A percentile compares a stretch with the other conserved stretches of the same genome.
phyloP scores from a whole-genome alignment of 2,329 filamentous ascomycete genomes.

The Nemania serpens region DNA sequence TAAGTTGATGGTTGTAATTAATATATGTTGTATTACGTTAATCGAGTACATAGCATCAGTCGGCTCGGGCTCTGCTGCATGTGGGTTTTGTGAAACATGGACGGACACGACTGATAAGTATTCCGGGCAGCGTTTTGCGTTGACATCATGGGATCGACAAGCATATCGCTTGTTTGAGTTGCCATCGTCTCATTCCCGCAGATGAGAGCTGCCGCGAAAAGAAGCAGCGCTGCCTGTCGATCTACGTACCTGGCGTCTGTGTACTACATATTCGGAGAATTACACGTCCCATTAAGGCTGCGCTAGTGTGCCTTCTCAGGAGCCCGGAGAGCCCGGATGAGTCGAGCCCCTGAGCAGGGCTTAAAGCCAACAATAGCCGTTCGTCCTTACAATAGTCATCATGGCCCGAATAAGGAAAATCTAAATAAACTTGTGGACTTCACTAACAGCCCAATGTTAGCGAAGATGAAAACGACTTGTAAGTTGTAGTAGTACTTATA shows the following conservation, averaged over 20 bases:
- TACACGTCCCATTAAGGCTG: neutral
- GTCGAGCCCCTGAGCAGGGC: slow-evolving; percentile 14
- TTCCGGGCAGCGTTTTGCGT: neutral
- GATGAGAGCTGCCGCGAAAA: neutral
- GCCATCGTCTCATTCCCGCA: neutral
- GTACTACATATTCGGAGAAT: slow-evolving; percentile 16
- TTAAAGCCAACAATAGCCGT: neutral
- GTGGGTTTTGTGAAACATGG: neutral
- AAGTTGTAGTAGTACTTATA: too few species aligned
- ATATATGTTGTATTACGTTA: too few species aligned
- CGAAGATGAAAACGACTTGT: too few species aligned
- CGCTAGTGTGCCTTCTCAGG: neutral
- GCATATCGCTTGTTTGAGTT: neutral
- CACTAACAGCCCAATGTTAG: too few species aligned
- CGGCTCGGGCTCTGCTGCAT: neutral
- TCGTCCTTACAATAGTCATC: too few species aligned
- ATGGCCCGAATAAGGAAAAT: too few species aligned
- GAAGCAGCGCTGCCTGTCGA: slow-evolving; percentile 3
- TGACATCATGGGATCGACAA: neutral
- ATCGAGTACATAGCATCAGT: neutral
- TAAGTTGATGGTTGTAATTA: too few species aligned
- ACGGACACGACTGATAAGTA: neutral
- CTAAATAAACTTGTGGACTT: too few species aligned
- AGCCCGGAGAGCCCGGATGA: slow-evolving; percentile 17
- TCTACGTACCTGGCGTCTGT: too few species aligned